phyloP scores from a whole-genome alignment of 768 basidiomycete genomes.

The Cantharellus anzutake region DNA sequence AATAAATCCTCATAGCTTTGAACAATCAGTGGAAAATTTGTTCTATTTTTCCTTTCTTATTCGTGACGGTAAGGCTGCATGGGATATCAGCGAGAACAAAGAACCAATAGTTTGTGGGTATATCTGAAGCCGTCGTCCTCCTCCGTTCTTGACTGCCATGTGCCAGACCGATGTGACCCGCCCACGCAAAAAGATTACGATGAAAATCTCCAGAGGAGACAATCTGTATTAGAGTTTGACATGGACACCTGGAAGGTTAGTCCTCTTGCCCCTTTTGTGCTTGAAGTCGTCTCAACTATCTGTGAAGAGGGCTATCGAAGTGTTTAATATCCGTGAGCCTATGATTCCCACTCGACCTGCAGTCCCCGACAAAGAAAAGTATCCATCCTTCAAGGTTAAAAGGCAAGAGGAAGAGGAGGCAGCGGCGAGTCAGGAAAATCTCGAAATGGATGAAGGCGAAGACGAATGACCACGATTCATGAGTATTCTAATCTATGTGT shows the following conservation, averaged over 20 bases:
- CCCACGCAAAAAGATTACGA: conserved; percentile 45
- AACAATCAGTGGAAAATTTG: conserved; percentile 89
- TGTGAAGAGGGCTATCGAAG: conserved; percentile 40
- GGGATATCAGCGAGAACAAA: conserved; percentile 43
- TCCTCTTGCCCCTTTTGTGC: background rate
- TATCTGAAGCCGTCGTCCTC: background rate
- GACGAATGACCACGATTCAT: background rate
- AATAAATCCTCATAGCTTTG: conserved; percentile 77
- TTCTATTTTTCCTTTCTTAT: conserved; percentile 92
- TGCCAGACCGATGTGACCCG: conserved; percentile 18
- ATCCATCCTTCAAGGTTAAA: background rate
- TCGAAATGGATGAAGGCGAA: background rate
- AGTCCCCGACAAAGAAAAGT: background rate
- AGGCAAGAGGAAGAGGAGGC: background rate
- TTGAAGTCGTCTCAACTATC: background rate
- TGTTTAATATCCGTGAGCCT: conserved; percentile 61
- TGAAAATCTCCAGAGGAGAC: conserved; percentile 48
- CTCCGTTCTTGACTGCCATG: conserved; percentile 30
- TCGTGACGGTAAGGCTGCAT: conserved; percentile 59
- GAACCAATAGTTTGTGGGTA: conserved; percentile 59
- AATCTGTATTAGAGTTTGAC: conserved; percentile 84
- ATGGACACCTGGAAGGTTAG: conserved; percentile 74
- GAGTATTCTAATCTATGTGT: too few species aligned
- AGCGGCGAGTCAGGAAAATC: background rate
- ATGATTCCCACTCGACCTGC: conserved; percentile 52